These are phyloP conservation scores for Exophiala sp. DNA, from an alignment of 2,329 filamentous ascomycete genomes.

Conservation along the genomic window DNA sequence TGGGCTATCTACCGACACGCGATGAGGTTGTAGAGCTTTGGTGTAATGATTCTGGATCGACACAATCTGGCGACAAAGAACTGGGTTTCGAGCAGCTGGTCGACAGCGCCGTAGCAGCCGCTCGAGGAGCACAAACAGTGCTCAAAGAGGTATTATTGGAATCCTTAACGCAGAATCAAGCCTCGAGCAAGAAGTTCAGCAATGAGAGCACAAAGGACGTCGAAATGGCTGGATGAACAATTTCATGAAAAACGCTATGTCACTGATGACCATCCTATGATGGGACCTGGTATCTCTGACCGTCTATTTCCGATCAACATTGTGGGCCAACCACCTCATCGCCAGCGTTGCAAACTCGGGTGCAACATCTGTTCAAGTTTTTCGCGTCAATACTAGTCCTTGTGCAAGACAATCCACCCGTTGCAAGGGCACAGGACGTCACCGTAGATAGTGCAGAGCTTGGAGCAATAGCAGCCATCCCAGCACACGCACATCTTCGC, in stretches of 20 bases:
- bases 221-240: conserved; percentile 32
- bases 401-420: conserved; percentile 14
- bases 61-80: conserved; percentile 24
- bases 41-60: conserved; percentile 66
- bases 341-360: too few relatives aligned
- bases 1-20: conserved; percentile 79
- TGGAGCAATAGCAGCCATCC: conserved; percentile 24
- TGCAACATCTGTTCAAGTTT: not conserved
- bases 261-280: not conserved
- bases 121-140: conserved; percentile 57
- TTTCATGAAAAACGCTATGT: not conserved
- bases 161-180: conserved; percentile 34
- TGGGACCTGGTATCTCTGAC: too few relatives aligned
- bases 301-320: too few relatives aligned
- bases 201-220: conserved; percentile 22
- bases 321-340: too few relatives aligned
- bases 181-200: conserved; percentile 2
- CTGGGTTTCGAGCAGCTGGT: conserved; percentile 45
- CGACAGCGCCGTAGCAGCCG: conserved; percentile 62
- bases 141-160: conserved; percentile 61
- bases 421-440: conserved; percentile 27
- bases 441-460: conserved; percentile 26
- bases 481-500: conserved; percentile 27
- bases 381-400: not conserved
- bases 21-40: conserved; percentile 94